phyloP scores from a whole-genome alignment of 1,139 yeast species.

The Hanseniaspora gamundiae region DNA sequence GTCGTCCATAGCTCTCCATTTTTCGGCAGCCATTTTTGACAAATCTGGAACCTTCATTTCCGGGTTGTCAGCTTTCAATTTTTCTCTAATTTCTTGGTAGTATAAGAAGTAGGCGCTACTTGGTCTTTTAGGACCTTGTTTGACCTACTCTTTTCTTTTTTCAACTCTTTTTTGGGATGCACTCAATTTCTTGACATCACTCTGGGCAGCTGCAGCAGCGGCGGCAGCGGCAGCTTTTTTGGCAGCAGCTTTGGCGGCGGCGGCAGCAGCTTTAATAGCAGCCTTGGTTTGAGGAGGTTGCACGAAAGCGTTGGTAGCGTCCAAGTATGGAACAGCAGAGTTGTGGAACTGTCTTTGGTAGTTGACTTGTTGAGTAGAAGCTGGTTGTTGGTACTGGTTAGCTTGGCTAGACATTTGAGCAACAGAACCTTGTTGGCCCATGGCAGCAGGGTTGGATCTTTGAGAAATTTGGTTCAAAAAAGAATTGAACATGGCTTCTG shows the following conservation, averaged over 20 bases:
- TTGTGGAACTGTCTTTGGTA: conserved; percentile 5
- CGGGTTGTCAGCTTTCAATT: conserved; percentile 21
- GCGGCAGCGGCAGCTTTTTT: conserved; percentile 3
- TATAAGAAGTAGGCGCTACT: conserved; percentile 27
- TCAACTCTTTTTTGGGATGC: conserved; percentile 26
- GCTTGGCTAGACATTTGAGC: conserved; percentile 3
- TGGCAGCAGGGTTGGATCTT: background rate
- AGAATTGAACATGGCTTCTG: conserved; percentile 1
- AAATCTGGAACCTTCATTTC: conserved; percentile 26
- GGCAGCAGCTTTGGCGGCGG: conserved; percentile 2
- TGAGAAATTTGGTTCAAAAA: conserved; percentile 2
- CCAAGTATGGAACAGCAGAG: conserved; percentile 3
- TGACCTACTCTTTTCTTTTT: conserved; percentile 23
- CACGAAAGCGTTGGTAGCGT: conserved; percentile 3
- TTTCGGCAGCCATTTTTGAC: conserved; percentile 25
- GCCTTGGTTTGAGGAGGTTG: conserved; percentile 1
- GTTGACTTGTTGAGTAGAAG: conserved; percentile 4
- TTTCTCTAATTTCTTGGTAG: conserved; percentile 24
- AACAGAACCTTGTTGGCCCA: conserved; percentile 1
- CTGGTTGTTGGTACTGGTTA: conserved; percentile 6
- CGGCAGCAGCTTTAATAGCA: background rate
- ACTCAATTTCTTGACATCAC: conserved; percentile 21
- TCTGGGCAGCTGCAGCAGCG: conserved; percentile 6
- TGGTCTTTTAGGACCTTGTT: conserved; percentile 28
- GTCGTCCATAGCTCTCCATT: conserved; percentile 24